Conservation (phyloP, 2,329 filamentous ascomycete species). For the Cytospora piceicola region DNA sequence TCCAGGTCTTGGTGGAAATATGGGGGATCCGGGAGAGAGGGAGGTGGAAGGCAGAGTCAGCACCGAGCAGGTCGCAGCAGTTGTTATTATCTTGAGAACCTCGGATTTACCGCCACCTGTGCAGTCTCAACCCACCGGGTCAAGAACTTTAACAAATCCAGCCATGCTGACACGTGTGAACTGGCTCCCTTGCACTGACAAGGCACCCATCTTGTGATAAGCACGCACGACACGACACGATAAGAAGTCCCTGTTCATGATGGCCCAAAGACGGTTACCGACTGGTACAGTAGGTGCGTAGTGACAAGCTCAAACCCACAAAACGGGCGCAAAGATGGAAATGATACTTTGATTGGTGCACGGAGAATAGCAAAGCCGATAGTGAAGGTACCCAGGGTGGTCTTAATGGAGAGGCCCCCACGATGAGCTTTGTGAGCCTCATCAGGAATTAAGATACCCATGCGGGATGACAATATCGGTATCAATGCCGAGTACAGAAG, state of each 20-base stretch:
- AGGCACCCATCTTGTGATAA: conserved; percentile 22
- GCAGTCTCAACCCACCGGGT: conserved; percentile 6
- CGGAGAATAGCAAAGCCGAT: background rate
- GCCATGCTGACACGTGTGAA: conserved; percentile 27
- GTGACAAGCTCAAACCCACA: background rate
- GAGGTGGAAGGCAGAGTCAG: background rate
- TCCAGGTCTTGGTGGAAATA: background rate
- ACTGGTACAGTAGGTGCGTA: background rate
- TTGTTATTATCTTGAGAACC: background rate
- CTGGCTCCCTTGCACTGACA: conserved; percentile 18
- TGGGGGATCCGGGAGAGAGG: background rate
- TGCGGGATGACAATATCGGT: conserved; percentile 12
- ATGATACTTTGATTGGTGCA: background rate
- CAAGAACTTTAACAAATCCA: conserved; percentile 16
- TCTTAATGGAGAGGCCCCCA: conserved; percentile 1
- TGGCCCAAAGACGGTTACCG: background rate
- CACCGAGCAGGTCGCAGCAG: background rate
- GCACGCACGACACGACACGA: background rate
- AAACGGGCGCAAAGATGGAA: background rate
- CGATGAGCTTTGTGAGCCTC: conserved; percentile 20
- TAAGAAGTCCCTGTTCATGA: background rate
- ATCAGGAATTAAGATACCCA: background rate
- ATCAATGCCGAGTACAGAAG: background rate
- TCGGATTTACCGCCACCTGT: conserved; percentile 11
- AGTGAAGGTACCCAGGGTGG: background rate